Base-by-base conservation (phyloP, 306 rosid species). In the Benincasa hispida region DNA sequence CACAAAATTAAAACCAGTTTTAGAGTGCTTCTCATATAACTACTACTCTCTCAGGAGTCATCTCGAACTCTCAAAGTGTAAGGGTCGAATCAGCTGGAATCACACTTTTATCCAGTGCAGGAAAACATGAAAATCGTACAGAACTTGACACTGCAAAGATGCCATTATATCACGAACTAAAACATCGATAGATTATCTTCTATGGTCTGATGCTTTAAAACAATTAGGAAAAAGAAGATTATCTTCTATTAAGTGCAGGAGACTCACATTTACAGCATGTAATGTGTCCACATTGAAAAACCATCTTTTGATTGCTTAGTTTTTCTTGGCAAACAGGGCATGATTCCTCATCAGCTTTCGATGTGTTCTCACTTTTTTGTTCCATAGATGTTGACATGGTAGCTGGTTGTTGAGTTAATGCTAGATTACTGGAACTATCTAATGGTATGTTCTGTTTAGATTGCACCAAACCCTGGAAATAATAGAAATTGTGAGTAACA, bases 321-420 rank as follows among this genome's bases (percentile, higher is more conserved):
- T 78, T 85, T 51, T 94, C 97, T 81, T 91, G 98, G 84, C 98
- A 94, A 80, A 94, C 81, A 3, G 97, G 98, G 85, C 98, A 94
- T 60, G 95, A 75, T 85, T 90, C 97, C 32, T 89, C 93, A 28
- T 85, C 83, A 72, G 84, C 78, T 83, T 82, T 90, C 77, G 78
- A 66, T 79, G 82, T 9, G 55, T 74, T 58, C 51, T 58, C 80
- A 57, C 69, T 85, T 79, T 81, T 87, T 72, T 83, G 87, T 85
- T 87, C 85, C 0, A 62, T 76, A 61, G 80, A 76, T 76, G 81
- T 81, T 69, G 87, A 73, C 42, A 48, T 7, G 18, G 79, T 76
- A 80, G 82, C 85, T 12, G 39, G 77, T 81, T 79, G 92, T 78
- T 67, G 87, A 75, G 90, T 77, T 74, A 77, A 51, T 22, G 88